Base-by-base conservation (phyloP, 192 early-diverging fungal genomes). In the Linnemannia schmuckeri region DNA sequence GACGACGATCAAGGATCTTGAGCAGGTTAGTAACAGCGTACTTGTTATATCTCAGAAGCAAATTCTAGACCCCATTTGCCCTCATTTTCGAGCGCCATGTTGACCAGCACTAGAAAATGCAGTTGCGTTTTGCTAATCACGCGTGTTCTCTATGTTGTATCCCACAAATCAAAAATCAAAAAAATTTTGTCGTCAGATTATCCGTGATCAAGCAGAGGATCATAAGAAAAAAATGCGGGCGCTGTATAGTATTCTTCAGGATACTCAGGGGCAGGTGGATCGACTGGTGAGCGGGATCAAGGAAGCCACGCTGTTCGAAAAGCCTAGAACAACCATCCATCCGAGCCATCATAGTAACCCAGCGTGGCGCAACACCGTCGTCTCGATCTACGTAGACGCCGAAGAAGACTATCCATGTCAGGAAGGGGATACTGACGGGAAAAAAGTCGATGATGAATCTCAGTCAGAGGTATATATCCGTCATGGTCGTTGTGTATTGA, bases 1-100 rank as follows among this genome's bases (percentile, higher is more conserved):
- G 38, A 75, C 85, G 37, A 87, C 85, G 4, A 87, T 87, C 40
- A 87, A 78, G 68, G 85, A 87, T n/a, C 80, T 87, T 57, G 85
- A 87, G 27, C 79, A 87, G 80, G 85, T 87, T 68, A n/a, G 38
- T 22, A 6, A 5, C 33, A 63, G 13, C 4, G 12, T 5, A 8
- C 38, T 35, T 35, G 12, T 24, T 0, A 9, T 41, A 20, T 35
- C 27, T 22, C 6, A 52, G 20, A 52, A 52, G 18, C 18, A 2
- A 52, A 17, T 49, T 22, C 49, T 18, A 22, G 17, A 22, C 4
- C 38, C 15, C 40, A 42, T 40, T 41, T 41, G 10, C 38, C 44
- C 22, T 33, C 70, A 41, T 72, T 12, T 7, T 6, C n/a, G 22
- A 72, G 2, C 70, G 7, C 22, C 15, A 41, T 49, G 27, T 41